Percentiles rank a stretch among this genome's conserved stretches.
phyloP scores from a whole-genome alignment of 2,329 filamentous ascomycete genomes.

The Diplodia sapinea region DNA sequence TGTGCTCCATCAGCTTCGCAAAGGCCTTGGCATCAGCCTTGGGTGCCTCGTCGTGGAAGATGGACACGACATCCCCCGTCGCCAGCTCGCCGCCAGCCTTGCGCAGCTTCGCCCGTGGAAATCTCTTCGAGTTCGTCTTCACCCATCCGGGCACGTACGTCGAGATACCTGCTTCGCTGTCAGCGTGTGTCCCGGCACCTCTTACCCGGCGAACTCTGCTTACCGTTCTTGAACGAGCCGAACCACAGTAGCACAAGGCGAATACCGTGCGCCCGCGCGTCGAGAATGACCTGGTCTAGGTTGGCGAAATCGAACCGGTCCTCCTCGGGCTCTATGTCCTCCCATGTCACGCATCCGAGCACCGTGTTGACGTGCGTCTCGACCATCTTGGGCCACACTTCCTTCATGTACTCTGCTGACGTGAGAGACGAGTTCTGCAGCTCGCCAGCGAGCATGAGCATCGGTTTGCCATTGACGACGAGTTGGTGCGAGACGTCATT shows the following conservation, averaged over 20 bases:
- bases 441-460: constrained; percentile 54
- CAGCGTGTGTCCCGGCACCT: neutral
- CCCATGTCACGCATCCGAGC: constrained; percentile 55
- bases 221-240: constrained; percentile 57
- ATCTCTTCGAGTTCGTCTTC: constrained; percentile 43
- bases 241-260: constrained; percentile 56
- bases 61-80: constrained; percentile 45
- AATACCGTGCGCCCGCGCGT: constrained; percentile 47
- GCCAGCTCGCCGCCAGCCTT: constrained; percentile 38
- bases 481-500: constrained; percentile 46
- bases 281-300: constrained; percentile 50
- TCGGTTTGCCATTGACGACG: constrained; percentile 53
- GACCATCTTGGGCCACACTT: constrained; percentile 52
- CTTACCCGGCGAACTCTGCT: constrained; percentile 33
- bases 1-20: constrained; percentile 46
- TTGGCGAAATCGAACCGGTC: constrained; percentile 52
- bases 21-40: constrained; percentile 52
- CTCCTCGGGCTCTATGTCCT: constrained; percentile 55
- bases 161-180: constrained; percentile 38
- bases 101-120: constrained; percentile 42
- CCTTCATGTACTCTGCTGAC: constrained; percentile 53
- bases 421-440: constrained; percentile 57
- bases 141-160: constrained; percentile 52
- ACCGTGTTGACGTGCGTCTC: constrained; percentile 54
- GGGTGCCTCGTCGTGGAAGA: constrained; percentile 46